phyloP scores from a whole-genome alignment of 768 basidiomycete genomes.

The Sporobolomyces roseus region DNA sequence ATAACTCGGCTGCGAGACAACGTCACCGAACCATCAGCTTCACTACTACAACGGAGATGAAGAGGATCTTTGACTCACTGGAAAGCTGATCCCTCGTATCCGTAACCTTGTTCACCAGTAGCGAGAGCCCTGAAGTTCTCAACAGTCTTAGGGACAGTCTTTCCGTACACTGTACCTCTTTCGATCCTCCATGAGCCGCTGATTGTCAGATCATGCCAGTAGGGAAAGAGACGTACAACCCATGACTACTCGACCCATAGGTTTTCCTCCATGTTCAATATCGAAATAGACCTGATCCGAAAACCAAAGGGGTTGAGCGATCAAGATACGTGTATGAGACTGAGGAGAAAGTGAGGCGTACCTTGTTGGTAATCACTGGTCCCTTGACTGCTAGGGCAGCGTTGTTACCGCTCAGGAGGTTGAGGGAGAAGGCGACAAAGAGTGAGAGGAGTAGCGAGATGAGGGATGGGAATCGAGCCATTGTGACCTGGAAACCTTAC shows the following conservation, averaged over 20 bases:
- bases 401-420: background rate
- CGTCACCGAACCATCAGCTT: slow-evolving; percentile 5
- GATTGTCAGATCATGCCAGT: slow-evolving; percentile 53
- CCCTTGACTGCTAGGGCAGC: slow-evolving; percentile 63
- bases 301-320: too few relatives aligned
- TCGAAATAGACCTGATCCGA: slow-evolving; percentile 49
- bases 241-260: slow-evolving; percentile 70
- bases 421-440: slow-evolving; percentile 7
- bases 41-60: too few relatives aligned
- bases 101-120: slow-evolving; percentile 75
- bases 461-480: slow-evolving; percentile 12
- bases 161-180: slow-evolving; percentile 3
- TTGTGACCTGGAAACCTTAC: too few relatives aligned
- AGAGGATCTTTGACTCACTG: slow-evolving; percentile 51
- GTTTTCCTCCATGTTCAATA: slow-evolving; percentile 71
- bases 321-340: too few relatives aligned
- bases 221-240: slow-evolving; percentile 51
- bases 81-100: slow-evolving; percentile 94
- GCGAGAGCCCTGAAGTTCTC: slow-evolving; percentile 58
- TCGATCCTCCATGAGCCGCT: background rate
- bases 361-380: slow-evolving; percentile 77
- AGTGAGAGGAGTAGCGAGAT: slow-evolving; percentile 9
- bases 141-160: slow-evolving; percentile 7
- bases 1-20: background rate
- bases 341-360: background rate